Evolutionary conservation across 345 rosid species (phyloP).

Genomic region (Barbarea vulgaris): DNA sequence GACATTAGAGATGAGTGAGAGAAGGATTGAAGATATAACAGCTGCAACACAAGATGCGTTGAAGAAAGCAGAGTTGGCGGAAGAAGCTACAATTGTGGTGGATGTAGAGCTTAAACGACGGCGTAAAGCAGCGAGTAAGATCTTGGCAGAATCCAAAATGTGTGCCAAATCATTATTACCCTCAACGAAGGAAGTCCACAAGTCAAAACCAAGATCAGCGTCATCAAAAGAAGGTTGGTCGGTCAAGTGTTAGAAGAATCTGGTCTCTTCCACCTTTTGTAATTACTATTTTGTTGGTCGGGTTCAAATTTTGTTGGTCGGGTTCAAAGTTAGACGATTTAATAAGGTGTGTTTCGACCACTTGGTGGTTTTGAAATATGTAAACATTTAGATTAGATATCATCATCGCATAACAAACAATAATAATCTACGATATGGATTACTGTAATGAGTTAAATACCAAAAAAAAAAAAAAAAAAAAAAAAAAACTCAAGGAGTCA

Average conservation of each 20-base stretch:
- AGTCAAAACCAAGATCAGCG: constrained; percentile 48
- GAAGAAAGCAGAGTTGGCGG: constrained; percentile 88
- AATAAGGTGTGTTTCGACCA: background rate
- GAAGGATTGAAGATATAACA: constrained; percentile 76
- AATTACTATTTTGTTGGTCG: too few species aligned
- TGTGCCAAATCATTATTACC: constrained; percentile 51
- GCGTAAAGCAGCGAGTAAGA: constrained; percentile 73
- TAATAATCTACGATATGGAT: background rate
- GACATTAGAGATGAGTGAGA: constrained; percentile 62
- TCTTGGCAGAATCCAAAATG: constrained; percentile 65
- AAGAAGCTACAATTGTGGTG: constrained; percentile 77
- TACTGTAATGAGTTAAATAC: background rate
- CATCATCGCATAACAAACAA: background rate
- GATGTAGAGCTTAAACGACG: constrained; percentile 82
- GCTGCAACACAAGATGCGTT: constrained; percentile 64
- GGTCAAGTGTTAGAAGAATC: constrained; percentile 59
- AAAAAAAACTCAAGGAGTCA: background rate
- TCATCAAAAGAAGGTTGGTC: constrained; percentile 51
- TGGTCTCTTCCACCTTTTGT: too few species aligned
- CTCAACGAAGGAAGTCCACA: constrained; percentile 55
- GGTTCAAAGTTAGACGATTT: constrained; percentile 55
- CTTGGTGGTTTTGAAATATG: background rate
- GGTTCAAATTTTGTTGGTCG: constrained; percentile 57
- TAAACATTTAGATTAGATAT: background rate
- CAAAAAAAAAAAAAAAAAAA: background rate